Evolutionary conservation across 148 eudicot genomes (phyloP).

Genomic region (Spergularia bocconei): DNA sequence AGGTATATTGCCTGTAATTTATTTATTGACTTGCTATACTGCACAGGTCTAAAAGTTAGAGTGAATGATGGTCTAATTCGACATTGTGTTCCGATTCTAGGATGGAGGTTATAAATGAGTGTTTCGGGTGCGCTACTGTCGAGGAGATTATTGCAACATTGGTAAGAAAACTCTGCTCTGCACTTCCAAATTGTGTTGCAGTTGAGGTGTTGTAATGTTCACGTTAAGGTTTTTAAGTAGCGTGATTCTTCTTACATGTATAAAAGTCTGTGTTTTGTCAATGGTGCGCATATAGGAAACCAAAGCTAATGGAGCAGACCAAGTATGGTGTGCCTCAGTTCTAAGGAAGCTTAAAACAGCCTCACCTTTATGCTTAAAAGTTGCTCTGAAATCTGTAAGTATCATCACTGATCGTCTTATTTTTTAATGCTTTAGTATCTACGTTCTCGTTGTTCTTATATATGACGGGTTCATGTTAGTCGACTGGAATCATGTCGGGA

Average conservation of each 20-base stretch:
- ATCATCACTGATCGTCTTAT: not conserved
- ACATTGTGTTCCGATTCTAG: not conserved
- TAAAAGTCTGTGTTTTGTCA: not conserved
- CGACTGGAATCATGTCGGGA: too few species aligned
- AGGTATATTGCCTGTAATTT: not conserved
- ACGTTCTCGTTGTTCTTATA: too few species aligned
- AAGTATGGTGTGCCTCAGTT: constrained; percentile 15
- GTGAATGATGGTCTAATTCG: not conserved
- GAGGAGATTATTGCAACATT: constrained; percentile 14
- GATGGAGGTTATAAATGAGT: constrained; percentile 24
- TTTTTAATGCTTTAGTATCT: not conserved
- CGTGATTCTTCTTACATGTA: too few species aligned
- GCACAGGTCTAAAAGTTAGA: too few species aligned
- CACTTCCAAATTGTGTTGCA: too few species aligned
- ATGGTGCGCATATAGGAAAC: constrained; percentile 6
- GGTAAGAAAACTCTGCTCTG: constrained; percentile 8
- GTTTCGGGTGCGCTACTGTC: constrained; percentile 17
- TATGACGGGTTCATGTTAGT: not conserved
- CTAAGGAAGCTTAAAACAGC: constrained; percentile 13
- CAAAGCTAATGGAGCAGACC: constrained; percentile 10
- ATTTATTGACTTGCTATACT: too few species aligned
- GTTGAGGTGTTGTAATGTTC: too few species aligned
- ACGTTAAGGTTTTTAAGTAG: too few species aligned
- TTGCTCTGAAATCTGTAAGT: constrained; percentile 21
- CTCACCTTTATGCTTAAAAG: constrained; percentile 23